Evolutionary conservation across 441 rosid genomes (phyloP).

Genomic region (Metrosideros polymorpha): DNA sequence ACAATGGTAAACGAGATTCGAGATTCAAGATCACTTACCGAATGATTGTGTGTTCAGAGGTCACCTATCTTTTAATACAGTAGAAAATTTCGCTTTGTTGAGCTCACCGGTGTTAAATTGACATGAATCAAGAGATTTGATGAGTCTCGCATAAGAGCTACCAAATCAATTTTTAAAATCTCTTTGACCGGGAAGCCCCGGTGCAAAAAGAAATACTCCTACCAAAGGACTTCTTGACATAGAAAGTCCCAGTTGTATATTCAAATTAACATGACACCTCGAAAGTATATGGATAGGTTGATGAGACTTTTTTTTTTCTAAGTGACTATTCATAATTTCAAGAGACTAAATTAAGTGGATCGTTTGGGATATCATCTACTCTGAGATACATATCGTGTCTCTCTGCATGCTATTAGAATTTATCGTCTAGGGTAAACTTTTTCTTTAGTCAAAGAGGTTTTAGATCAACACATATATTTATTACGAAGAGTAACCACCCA

Average conservation of each 20-base stretch:
- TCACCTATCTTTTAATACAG: background rate
- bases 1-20: background rate
- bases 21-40: background rate
- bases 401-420: background rate
- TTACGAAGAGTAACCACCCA: background rate
- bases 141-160: background rate
- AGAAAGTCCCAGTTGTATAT: no score
- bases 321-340: no score
- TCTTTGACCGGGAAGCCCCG: background rate
- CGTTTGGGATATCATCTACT: background rate
- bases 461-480: background rate
- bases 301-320: background rate
- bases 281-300: no score
- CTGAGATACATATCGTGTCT: background rate
- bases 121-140: background rate
- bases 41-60: background rate
- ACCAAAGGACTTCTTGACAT: background rate
- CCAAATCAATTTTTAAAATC: background rate
- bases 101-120: background rate
- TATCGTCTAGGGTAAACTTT: background rate
- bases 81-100: background rate
- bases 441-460: background rate
- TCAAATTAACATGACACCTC: background rate
- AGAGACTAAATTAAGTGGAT: background rate
- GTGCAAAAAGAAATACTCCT: background rate